Evolutionary conservation across 169 alveolate species (phyloP), one percentile per base, ranked within the genome.

Genomic region (Cryptosporidium meleagridis): DNA sequence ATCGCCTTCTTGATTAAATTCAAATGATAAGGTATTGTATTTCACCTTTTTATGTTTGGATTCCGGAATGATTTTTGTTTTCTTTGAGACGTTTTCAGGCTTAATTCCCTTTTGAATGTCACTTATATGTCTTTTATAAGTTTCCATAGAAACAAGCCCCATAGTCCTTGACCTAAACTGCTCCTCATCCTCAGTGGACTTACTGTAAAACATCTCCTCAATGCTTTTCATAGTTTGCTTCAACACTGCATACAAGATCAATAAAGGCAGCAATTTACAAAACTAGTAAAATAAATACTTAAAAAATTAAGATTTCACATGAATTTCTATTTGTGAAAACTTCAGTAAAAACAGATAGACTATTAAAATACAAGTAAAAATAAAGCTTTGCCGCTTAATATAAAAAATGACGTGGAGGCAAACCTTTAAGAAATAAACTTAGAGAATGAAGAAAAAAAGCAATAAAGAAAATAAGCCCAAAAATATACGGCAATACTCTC

Each of bases 191-290:
- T 39, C 89, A 37, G 67, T 12, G 0, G 86, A 58, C 26, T 58
- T 80, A 21, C 69, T 80, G 26, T 26, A 41, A 35, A 80, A 80
- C 89, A 80, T 80, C 52, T 80, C 89, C 33, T 80, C 73, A 2
- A 80, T 65, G 52, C 52, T 65, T 33, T 31, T 65, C 72, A 65
- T 65, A 0, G n/a, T n/a, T 33, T 3, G 41, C 14, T n/a, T 7
- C 8, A 5, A 14, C 48, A 26, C 16, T 37, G 16, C 4, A 12
- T 23, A 1, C 14, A n/a, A 21, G 26, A 55, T 37, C 1, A 41
- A 41, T 9, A n/a, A n/a, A 55, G 0, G 26, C 1, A n/a, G 67
- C 61, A 55, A 23, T 2, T 23, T 55, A n/a, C 31, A 23, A 55
- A 23, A 14, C 6, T 5, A n/a, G 1, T 18, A 18, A 55, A 23